Evolutionary conservation across 176 grass and related monocot species (phyloP).

Genomic region (Bonia amplexicaulis): DNA sequence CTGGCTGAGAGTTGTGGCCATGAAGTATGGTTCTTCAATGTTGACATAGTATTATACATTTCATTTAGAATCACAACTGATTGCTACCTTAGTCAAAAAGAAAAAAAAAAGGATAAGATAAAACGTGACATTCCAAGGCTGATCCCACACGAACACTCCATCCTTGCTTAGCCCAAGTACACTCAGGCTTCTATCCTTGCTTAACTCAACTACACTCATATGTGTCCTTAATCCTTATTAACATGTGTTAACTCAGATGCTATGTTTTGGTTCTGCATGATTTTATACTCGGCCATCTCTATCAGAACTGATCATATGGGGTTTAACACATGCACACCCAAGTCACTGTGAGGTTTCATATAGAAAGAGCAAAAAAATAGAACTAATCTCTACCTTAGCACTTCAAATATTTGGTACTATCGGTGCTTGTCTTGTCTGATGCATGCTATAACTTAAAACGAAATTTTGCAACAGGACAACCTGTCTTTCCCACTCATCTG

Average conservation of each 20-base stretch:
- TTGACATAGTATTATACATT: not conserved
- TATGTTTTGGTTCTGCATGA: not conserved
- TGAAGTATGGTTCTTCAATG: not conserved
- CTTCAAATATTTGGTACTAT: not conserved
- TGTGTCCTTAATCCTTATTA: not conserved
- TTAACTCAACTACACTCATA: not conserved
- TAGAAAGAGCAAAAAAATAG: not conserved
- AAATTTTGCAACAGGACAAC: constrained; percentile 73
- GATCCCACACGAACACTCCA: not conserved
- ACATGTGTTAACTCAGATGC: not conserved
- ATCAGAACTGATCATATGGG: not conserved
- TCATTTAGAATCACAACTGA: not conserved
- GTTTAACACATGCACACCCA: not conserved
- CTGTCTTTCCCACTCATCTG: constrained; percentile 92
- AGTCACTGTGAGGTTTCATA: not conserved
- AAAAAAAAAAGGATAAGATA: not conserved
- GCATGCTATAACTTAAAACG: not conserved
- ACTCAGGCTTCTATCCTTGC: not conserved
- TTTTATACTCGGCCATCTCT: not conserved
- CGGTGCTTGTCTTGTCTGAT: not conserved
- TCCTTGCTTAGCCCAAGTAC: not conserved
- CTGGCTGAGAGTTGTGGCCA: not conserved
- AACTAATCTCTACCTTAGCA: not conserved
- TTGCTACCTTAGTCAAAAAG: not conserved
- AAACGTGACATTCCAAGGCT: not conserved